Conservation (phyloP, 2,329 filamentous ascomycete species). For the Hypoxylon sp. region DNA sequence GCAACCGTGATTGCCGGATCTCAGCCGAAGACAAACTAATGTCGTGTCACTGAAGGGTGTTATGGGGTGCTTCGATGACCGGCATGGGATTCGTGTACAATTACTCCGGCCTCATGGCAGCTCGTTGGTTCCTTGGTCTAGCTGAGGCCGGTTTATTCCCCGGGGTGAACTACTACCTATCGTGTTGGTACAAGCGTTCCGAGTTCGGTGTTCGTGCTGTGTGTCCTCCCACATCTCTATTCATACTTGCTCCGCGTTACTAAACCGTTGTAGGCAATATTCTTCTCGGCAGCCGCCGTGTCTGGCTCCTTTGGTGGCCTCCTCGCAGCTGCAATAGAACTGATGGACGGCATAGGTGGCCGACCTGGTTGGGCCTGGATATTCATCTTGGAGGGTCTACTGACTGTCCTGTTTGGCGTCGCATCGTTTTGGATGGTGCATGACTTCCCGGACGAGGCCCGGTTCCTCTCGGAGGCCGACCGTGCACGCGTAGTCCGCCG, state of each 20-base stretch:
- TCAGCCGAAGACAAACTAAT: constrained; percentile 40
- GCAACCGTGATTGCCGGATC: constrained; percentile 16
- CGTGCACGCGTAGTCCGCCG: constrained; percentile 78
- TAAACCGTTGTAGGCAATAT: constrained; percentile 67
- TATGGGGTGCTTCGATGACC: constrained; percentile 77
- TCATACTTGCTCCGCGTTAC: constrained; percentile 3
- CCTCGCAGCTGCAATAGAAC: constrained; percentile 76
- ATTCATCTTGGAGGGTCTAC: constrained; percentile 77
- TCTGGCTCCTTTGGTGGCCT: constrained; percentile 83
- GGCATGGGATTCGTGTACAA: constrained; percentile 75
- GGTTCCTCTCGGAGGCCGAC: constrained; percentile 77
- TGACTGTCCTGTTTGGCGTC: constrained; percentile 76
- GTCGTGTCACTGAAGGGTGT: constrained; percentile 57
- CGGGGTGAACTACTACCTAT: constrained; percentile 83
- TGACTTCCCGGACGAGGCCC: constrained; percentile 83
- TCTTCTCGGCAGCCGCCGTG: constrained; percentile 85
- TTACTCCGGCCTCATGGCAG: constrained; percentile 74
- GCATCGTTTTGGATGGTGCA: constrained; percentile 82
- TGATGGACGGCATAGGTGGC: constrained; percentile 74
- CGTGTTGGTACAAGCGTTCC: constrained; percentile 83
- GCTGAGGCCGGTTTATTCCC: constrained; percentile 82
- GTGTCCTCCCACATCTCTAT: constrained; percentile 37
- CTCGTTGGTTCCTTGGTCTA: constrained; percentile 78
- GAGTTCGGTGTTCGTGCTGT: constrained; percentile 82
- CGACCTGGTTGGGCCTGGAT: constrained; percentile 73